Conservation (phyloP, 2,329 filamentous ascomycete species). For the Scorias spongiosa region DNA sequence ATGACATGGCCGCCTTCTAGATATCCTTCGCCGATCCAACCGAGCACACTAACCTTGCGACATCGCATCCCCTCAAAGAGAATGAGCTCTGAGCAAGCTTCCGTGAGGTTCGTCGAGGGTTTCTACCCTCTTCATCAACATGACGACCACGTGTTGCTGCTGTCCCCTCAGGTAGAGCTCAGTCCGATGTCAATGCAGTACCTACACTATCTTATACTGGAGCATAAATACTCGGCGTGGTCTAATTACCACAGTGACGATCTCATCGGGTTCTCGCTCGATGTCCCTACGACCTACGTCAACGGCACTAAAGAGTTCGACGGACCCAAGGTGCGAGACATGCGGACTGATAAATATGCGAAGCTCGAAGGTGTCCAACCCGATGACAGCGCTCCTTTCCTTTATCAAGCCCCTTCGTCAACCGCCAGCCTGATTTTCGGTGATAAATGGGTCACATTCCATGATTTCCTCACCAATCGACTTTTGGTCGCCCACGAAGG, state of each 20-base stretch:
- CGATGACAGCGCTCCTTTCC: conserved; percentile 42
- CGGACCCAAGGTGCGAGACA: conserved; percentile 25
- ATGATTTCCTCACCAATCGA: conserved; percentile 57
- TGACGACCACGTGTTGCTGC: conserved; percentile 62
- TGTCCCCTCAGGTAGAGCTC: conserved; percentile 69
- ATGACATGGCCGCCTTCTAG: conserved; percentile 54
- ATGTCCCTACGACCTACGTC: conserved; percentile 50
- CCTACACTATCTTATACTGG: conserved; percentile 60
- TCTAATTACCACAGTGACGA: conserved; percentile 32
- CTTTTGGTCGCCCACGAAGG: conserved; percentile 26
- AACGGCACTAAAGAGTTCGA: conserved; percentile 44
- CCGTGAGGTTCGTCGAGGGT: conserved; percentile 64
- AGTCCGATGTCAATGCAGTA: conserved; percentile 76
- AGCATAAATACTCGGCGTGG: conserved; percentile 56
- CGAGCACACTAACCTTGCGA: conserved; percentile 47
- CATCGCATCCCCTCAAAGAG: conserved; percentile 52
- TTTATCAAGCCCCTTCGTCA: conserved; percentile 75
- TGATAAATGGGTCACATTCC: conserved; percentile 73
- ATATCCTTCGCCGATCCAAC: conserved; percentile 27
- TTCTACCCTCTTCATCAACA: conserved; percentile 60
- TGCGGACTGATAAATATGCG: conserved; percentile 18
- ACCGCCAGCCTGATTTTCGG: conserved; percentile 73
- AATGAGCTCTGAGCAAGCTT: conserved; percentile 52
- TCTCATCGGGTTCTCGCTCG: conserved; percentile 67
- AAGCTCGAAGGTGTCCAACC: conserved; percentile 7